Base-by-base conservation (phyloP, 225 moss, liverwort and hornwort species). In the Ulota crispa region DNA sequence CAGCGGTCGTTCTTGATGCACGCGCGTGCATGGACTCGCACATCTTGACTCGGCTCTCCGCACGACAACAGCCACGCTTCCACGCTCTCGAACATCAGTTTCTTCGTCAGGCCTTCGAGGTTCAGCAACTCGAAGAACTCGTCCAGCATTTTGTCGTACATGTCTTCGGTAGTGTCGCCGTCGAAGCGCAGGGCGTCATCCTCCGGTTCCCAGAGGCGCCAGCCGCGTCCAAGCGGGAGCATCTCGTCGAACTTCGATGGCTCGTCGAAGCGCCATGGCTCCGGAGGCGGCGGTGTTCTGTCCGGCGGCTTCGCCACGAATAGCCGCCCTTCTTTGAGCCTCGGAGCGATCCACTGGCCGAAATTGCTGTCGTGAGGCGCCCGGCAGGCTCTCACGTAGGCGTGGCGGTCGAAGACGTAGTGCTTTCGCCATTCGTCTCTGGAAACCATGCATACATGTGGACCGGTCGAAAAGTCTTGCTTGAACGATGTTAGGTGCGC, bases 1-100 rank as follows among this genome's bases (percentile, higher is more conserved):
- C 82, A 78, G 52, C 83, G 79, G 36, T 83, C 86, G 54, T 62
- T 75, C 70, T 86, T 83, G 64, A 86, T 63, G 21, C 73, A 64
- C 45, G 68, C 55, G 68, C 74, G n/a, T 2, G 24, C 42, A 16
- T 66, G 57, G 43, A 78, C 78, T 14, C 32, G 65, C 6, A 79
- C 82, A 14, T 56, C 45, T 8, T 74, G 82, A 43, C 53, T 70
- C 34, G 70, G 73, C 10, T 82, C 42, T n/a, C 81, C 87, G n/a
- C 84, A 87, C 34, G 84, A 63, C 39, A 87, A 47, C 19, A 87
- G 62, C 87, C 87, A 87, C n/a, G 81, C 81, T 50, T 84, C 84
- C 18, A 78, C 87, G 28, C 68, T 84, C 16, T 81, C 81, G 21
- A 61, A 11, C 81, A 78, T 70, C 37, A 32, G 34, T 13, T 54